phyloP scores from a whole-genome alignment of 2,329 filamentous ascomycete genomes.

The Oidium heveae region DNA sequence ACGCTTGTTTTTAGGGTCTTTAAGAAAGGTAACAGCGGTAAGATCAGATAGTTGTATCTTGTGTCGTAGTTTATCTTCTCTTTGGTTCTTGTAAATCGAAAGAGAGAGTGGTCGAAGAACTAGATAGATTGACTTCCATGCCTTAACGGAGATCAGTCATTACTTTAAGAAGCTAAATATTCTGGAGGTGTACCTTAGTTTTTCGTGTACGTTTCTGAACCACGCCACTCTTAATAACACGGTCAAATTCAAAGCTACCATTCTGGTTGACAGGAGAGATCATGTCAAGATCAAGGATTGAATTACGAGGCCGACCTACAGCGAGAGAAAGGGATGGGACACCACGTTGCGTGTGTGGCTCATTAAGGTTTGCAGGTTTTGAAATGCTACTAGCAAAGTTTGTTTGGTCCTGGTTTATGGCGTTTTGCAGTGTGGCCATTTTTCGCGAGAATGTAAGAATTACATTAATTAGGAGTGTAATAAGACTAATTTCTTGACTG shows the following conservation, averaged over 20 bases:
- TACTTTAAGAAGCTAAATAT: neutral
- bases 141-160: slow-evolving; percentile 20
- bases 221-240: slow-evolving; percentile 70
- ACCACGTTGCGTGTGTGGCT: too few relatives aligned
- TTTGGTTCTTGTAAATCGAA: slow-evolving; percentile 78
- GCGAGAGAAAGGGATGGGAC: slow-evolving; percentile 3
- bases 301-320: slow-evolving; percentile 10
- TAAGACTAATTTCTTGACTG: too few relatives aligned
- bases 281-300: slow-evolving; percentile 30
- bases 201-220: slow-evolving; percentile 76
- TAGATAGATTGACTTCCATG: slow-evolving; percentile 75
- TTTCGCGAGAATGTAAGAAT: too few relatives aligned
- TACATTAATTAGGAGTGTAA: too few relatives aligned
- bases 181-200: slow-evolving; percentile 42
- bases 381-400: too few relatives aligned
- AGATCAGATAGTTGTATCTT: slow-evolving; percentile 75
- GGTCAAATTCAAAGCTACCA: slow-evolving; percentile 87
- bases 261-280: slow-evolving; percentile 81
- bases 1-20: slow-evolving; percentile 68
- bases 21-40: slow-evolving; percentile 70
- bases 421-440: too few relatives aligned
- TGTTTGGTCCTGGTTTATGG: too few relatives aligned
- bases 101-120: slow-evolving; percentile 77
- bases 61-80: slow-evolving; percentile 70
- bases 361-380: too few relatives aligned